These are phyloP conservation scores for Bacterosira constricta DNA, from an alignment of 108 stramenopile species.

Conservation along the genomic window DNA sequence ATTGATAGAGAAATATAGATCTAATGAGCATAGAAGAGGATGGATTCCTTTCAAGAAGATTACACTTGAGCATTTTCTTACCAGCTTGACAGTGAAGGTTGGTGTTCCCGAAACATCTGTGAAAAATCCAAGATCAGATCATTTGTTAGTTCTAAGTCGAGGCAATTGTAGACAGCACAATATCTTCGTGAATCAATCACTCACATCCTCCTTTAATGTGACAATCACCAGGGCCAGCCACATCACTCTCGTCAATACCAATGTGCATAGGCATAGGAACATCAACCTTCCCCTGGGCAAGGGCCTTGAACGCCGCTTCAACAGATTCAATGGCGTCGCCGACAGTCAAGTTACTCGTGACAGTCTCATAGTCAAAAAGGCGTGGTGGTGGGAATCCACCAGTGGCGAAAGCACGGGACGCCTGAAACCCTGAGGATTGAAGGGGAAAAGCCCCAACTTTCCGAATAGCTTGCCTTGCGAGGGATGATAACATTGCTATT, in stretches of 20 bases:
- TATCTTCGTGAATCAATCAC: too few species aligned
- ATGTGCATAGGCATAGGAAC: slow-evolving; percentile 97
- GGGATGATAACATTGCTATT: slow-evolving; percentile 26
- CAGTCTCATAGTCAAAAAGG: slow-evolving; percentile 84
- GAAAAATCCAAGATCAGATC: background rate
- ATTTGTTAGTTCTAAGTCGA: too few species aligned
- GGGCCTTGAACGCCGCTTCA: slow-evolving; percentile 85
- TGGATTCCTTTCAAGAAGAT: too few species aligned
- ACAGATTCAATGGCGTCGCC: slow-evolving; percentile 86
- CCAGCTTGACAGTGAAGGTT: slow-evolving; percentile 89
- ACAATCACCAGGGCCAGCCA: slow-evolving; percentile 92
- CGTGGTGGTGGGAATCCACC: slow-evolving; percentile 74
- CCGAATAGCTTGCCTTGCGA: slow-evolving; percentile 20
- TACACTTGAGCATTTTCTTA: too few species aligned
- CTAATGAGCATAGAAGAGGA: too few species aligned
- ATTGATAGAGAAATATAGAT: too few species aligned
- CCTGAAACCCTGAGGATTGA: background rate
- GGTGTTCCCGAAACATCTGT: slow-evolving; percentile 66
- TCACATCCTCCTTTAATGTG: slow-evolving; percentile 87
- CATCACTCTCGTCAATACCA: slow-evolving; percentile 83
- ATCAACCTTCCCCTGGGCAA: slow-evolving; percentile 91
- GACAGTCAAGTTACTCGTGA: slow-evolving; percentile 78
- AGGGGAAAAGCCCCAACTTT: background rate
- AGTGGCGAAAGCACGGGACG: slow-evolving; percentile 43
- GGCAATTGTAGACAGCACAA: background rate